These are phyloP conservation scores for Sequoia sempervirens DNA, from an alignment of 75 land plant genomes.

Conservation along the genomic window DNA sequence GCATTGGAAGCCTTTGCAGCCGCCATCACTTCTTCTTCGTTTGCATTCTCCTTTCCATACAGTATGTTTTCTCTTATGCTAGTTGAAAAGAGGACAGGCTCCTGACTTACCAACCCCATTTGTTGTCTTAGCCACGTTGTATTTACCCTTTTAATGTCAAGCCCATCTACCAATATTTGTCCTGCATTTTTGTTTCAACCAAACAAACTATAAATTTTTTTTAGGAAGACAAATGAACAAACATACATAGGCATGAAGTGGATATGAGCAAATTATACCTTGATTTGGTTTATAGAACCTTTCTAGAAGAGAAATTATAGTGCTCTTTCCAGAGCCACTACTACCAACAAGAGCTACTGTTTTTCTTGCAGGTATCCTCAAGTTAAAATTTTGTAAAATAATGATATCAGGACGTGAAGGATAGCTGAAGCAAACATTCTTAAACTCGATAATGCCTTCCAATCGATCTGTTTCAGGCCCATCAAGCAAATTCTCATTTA, in stretches of 20 bases:
- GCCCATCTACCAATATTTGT: constrained; percentile 28
- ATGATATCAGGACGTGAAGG: constrained; percentile 56
- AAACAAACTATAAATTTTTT: not conserved
- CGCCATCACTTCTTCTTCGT: constrained; percentile 39
- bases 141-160: constrained; percentile 42
- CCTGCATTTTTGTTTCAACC: constrained; percentile 16
- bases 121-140: constrained; percentile 45
- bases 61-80: constrained; percentile 44
- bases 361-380: constrained; percentile 42
- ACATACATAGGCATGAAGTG: not conserved
- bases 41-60: constrained; percentile 53
- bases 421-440: constrained; percentile 49
- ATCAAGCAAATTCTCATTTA: constrained; percentile 40
- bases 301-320: constrained; percentile 53
- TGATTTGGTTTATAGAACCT: constrained; percentile 40
- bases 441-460: constrained; percentile 61
- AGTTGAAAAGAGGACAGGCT: constrained; percentile 44
- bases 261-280: not conserved
- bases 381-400: constrained; percentile 44
- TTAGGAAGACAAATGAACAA: not conserved
- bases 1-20: constrained; percentile 49
- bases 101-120: constrained; percentile 56
- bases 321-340: constrained; percentile 66
- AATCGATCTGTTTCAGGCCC: constrained; percentile 27
- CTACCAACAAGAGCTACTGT: constrained; percentile 64